Conservation (phyloP, 2,329 filamentous ascomycete genomes). For the Huntiella decipiens region DNA sequence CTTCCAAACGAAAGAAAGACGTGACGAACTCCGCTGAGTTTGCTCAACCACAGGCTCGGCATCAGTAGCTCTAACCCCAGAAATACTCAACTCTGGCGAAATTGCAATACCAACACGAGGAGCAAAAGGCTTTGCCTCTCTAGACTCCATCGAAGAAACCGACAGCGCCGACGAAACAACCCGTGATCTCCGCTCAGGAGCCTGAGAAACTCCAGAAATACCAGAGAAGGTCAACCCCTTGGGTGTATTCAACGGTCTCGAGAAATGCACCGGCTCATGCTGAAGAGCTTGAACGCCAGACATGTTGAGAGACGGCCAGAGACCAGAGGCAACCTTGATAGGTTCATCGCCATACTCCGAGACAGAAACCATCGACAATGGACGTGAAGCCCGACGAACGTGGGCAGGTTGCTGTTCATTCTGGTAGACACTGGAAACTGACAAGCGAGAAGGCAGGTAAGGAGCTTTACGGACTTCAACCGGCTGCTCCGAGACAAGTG, state of each 20-base stretch:
- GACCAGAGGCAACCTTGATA: conserved; percentile 11
- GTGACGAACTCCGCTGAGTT: background rate
- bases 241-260: conserved; percentile 1
- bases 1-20: conserved; percentile 2
- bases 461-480: background rate
- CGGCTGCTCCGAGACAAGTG: background rate
- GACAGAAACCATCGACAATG: conserved; percentile 12
- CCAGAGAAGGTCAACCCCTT: conserved; percentile 2
- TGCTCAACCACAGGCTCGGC: background rate
- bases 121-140: conserved; percentile 15
- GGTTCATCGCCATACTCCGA: conserved; percentile 13
- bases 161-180: conserved; percentile 12
- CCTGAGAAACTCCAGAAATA: conserved; percentile 4
- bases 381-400: conserved; percentile 5
- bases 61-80: background rate
- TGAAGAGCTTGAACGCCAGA: conserved; percentile 5
- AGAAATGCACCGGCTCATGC: conserved; percentile 3
- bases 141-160: conserved; percentile 13
- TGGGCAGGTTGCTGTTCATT: background rate
- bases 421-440: background rate
- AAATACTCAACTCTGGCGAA: conserved; percentile 5
- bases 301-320: conserved; percentile 3
- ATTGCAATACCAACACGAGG: background rate
- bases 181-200: conserved; percentile 10
- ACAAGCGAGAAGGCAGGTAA: background rate